Conservation (phyloP, 2,329 filamentous ascomycete species). For the Fusarium hainanense region DNA sequence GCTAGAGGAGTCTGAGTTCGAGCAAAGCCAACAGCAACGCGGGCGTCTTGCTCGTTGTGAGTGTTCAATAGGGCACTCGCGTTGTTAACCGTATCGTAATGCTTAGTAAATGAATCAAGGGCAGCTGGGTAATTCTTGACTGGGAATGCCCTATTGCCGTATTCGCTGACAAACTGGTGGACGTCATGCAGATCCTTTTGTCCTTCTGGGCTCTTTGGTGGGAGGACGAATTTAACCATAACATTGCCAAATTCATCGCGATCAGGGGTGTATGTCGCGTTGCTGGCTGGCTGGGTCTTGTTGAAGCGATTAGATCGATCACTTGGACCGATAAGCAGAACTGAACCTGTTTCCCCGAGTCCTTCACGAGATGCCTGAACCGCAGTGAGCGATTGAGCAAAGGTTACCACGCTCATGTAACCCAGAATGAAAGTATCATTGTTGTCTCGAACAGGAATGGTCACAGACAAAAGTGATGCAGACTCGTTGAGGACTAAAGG, state of each 20-base stretch:
- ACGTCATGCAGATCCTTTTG: constrained; percentile 60
- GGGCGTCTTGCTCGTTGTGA: constrained; percentile 74
- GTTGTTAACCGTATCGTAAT: constrained; percentile 67
- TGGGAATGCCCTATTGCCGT: constrained; percentile 64
- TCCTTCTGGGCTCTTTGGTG: constrained; percentile 57
- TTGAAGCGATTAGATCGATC: constrained; percentile 74
- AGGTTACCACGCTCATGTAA: constrained; percentile 84
- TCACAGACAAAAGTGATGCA: constrained; percentile 83
- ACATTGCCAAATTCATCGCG: constrained; percentile 55
- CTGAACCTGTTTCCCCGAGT: constrained; percentile 74
- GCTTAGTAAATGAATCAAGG: constrained; percentile 66
- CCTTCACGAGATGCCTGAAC: constrained; percentile 75
- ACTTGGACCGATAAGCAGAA: constrained; percentile 76
- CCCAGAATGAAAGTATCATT: constrained; percentile 74
- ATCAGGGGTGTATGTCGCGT: constrained; percentile 56
- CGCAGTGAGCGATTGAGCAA: constrained; percentile 71
- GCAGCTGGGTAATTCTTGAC: constrained; percentile 73
- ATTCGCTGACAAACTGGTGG: constrained; percentile 50
- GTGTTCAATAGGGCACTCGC: constrained; percentile 76
- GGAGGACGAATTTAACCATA: constrained; percentile 69
- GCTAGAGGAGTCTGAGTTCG: constrained; percentile 74
- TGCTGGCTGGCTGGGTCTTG: constrained; percentile 57
- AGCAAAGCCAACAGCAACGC: constrained; percentile 84
- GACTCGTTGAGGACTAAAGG: constrained; percentile 78
- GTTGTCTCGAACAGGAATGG: constrained; percentile 78